Evolutionary conservation across 305 asterid species (phyloP).

Genomic region (Plantago lanceolata): DNA sequence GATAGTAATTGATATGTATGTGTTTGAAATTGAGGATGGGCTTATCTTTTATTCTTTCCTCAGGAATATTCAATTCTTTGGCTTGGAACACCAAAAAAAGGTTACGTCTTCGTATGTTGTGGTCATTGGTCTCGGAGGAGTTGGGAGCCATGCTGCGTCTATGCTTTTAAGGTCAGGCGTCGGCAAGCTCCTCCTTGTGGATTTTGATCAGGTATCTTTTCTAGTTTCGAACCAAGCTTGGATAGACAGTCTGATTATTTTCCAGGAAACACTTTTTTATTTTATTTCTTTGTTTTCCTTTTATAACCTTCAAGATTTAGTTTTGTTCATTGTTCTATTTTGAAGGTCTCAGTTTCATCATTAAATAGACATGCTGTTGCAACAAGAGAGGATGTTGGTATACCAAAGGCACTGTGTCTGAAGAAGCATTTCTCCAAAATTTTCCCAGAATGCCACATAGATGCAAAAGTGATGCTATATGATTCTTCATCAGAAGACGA

Average conservation of each 20-base stretch:
- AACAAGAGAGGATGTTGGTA: constrained; percentile 94
- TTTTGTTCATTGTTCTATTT: constrained; percentile 22
- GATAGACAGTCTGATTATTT: neutral
- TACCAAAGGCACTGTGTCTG: constrained; percentile 77
- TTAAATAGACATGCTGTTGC: constrained; percentile 98
- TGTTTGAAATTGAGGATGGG: constrained; percentile 13
- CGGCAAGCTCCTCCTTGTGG: constrained; percentile 89
- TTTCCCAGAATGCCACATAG: constrained; percentile 84
- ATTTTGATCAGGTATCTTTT: constrained; percentile 79
- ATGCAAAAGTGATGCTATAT: constrained; percentile 73
- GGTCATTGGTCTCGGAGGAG: constrained; percentile 98
- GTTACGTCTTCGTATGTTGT: constrained; percentile 82
- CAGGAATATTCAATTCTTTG: constrained; percentile 96
- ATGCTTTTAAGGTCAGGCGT: constrained; percentile 97
- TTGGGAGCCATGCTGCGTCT: constrained; percentile 98
- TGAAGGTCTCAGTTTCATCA: constrained; percentile 92
- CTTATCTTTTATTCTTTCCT: constrained; percentile 24
- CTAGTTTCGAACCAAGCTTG: constrained; percentile 6
- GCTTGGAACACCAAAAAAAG: constrained; percentile 69
- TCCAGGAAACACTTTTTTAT: neutral
- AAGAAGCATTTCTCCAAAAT: constrained; percentile 75
- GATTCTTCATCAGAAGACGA: constrained; percentile 93
- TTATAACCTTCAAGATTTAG: constrained; percentile 12
- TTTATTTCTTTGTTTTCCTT: constrained; percentile 10
- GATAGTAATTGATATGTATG: neutral